phyloP scores from a whole-genome alignment of 2,329 filamentous ascomycete genomes.

The Aspergillus brunneoviolaceus region DNA sequence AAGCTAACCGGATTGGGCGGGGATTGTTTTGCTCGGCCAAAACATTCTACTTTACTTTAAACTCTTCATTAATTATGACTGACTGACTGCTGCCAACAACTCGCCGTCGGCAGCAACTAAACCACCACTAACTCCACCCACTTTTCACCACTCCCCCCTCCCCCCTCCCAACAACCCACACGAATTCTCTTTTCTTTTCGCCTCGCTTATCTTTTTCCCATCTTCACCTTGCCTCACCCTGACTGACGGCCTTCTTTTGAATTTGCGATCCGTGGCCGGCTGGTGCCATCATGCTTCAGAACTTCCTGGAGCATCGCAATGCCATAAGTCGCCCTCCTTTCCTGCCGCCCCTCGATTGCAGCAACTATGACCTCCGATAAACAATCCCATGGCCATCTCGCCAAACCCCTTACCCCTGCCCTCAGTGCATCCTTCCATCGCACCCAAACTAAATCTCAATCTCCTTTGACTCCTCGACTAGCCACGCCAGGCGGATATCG shows the following conservation, averaged over 20 bases:
- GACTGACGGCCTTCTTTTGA: slow-evolving; percentile 12
- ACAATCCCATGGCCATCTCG: slow-evolving; percentile 51
- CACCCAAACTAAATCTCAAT: slow-evolving; percentile 51
- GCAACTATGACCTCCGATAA: slow-evolving; percentile 53
- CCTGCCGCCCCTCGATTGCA: slow-evolving; percentile 27
- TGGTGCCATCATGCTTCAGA: slow-evolving; percentile 39
- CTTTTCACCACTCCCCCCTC: not conserved
- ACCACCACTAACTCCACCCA: slow-evolving; percentile 9
- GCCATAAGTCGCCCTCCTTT: slow-evolving; percentile 43
- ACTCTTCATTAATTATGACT: not conserved
- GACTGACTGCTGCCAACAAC: not conserved
- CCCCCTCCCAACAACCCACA: not conserved
- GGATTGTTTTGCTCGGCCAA: slow-evolving; percentile 24
- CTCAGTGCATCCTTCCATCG: slow-evolving; percentile 63
- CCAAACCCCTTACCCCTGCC: slow-evolving; percentile 65
- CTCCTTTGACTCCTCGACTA: slow-evolving; percentile 61
- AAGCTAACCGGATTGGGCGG: slow-evolving; percentile 29
- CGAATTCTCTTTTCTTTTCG: not conserved
- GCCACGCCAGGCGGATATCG: slow-evolving; percentile 42
- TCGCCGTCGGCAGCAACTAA: slow-evolving; percentile 15
- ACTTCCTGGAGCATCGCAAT: slow-evolving; percentile 38
- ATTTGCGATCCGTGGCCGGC: slow-evolving; percentile 19
- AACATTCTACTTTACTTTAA: slow-evolving; percentile 1
- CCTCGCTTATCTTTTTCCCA: not conserved
- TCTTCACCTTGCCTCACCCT: slow-evolving; percentile 3